Evolutionary conservation across 2,329 filamentous ascomycete species (phyloP).

Genomic region (Colletotrichum tropicicola): DNA sequence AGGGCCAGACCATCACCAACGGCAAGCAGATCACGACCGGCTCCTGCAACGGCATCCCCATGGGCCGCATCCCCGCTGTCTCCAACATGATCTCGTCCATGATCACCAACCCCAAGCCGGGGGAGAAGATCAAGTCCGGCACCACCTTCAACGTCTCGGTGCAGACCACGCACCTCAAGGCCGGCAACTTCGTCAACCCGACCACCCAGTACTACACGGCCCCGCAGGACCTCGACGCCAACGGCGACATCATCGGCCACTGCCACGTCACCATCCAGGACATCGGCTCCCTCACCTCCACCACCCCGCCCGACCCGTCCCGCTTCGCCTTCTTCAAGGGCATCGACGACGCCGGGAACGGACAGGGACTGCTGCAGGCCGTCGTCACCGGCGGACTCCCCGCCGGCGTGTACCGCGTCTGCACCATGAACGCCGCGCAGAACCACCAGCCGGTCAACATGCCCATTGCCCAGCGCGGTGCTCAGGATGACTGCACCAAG

Average conservation of each 20-base stretch:
- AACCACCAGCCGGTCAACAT: constrained; percentile 68
- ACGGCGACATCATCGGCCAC: constrained; percentile 52
- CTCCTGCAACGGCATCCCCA: constrained; percentile 67
- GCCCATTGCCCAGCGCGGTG: constrained; percentile 63
- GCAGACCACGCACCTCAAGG: constrained; percentile 56
- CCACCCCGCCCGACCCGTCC: constrained; percentile 46
- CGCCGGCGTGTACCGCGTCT: constrained; percentile 58
- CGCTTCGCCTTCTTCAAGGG: constrained; percentile 67
- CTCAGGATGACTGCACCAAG: constrained; percentile 61
- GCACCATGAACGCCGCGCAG: constrained; percentile 57
- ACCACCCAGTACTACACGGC: constrained; percentile 62
- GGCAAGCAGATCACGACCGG: constrained; percentile 57
- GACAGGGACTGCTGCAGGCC: constrained; percentile 53
- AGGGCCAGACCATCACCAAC: constrained; percentile 62
- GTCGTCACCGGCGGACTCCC: constrained; percentile 55
- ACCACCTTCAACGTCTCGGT: constrained; percentile 57
- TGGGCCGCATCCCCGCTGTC: constrained; percentile 62
- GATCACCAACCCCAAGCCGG: constrained; percentile 54
- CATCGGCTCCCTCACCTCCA: constrained; percentile 46
- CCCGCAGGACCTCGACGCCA: constrained; percentile 57
- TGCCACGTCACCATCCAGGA: constrained; percentile 62
- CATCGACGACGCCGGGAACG: constrained; percentile 60
- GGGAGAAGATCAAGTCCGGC: constrained; percentile 47
- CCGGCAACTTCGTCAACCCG: constrained; percentile 64
- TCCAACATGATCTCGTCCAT: constrained; percentile 64